Conservation (phyloP, 1,139 yeast genomes). For the Arxiozyma slooffiae region DNA sequence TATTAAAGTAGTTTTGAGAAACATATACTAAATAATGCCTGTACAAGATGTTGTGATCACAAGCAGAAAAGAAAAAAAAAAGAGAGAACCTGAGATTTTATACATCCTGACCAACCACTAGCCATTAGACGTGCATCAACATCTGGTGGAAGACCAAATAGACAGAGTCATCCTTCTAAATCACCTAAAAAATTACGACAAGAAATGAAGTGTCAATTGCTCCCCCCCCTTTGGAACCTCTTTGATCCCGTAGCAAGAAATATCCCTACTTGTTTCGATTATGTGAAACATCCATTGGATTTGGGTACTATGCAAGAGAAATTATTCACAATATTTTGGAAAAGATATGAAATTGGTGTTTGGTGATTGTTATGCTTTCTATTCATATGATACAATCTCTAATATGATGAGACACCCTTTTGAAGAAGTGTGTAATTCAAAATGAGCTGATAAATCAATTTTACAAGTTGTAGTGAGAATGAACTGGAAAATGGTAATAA, state of each 20-base stretch:
- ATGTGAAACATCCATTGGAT: slow-evolving; percentile 92
- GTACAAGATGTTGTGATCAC: slow-evolving; percentile 62
- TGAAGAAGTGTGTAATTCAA: slow-evolving; percentile 75
- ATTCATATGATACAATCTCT: slow-evolving; percentile 93
- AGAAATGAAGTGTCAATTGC: slow-evolving; percentile 72
- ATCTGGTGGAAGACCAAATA: slow-evolving; percentile 66
- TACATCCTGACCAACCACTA: slow-evolving; percentile 26
- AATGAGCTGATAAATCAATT: slow-evolving; percentile 84
- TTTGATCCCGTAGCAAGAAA: slow-evolving; percentile 90
- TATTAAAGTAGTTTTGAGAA: slow-evolving; percentile 88
- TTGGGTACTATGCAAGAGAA: slow-evolving; percentile 75
- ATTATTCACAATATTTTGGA: slow-evolving; percentile 79
- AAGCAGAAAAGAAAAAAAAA: slow-evolving; percentile 13
- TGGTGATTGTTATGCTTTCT: slow-evolving; percentile 79
- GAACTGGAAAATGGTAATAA: slow-evolving; percentile 18
- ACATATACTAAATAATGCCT: slow-evolving; percentile 88
- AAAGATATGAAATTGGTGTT: slow-evolving; percentile 74
- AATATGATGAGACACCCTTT: slow-evolving; percentile 90
- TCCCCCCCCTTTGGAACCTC: slow-evolving; percentile 95
- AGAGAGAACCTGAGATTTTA: slow-evolving; percentile 7
- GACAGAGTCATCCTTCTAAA: slow-evolving; percentile 94
- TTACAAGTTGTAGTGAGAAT: slow-evolving; percentile 30
- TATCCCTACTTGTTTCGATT: slow-evolving; percentile 79
- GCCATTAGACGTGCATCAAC: slow-evolving; percentile 54
- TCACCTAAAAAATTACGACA: slow-evolving; percentile 88